A percentile compares a stretch with the other conserved stretches of the same genome.
phyloP scores from a whole-genome alignment of 345 rosid genomes.

The Gossypium raimondii region DNA sequence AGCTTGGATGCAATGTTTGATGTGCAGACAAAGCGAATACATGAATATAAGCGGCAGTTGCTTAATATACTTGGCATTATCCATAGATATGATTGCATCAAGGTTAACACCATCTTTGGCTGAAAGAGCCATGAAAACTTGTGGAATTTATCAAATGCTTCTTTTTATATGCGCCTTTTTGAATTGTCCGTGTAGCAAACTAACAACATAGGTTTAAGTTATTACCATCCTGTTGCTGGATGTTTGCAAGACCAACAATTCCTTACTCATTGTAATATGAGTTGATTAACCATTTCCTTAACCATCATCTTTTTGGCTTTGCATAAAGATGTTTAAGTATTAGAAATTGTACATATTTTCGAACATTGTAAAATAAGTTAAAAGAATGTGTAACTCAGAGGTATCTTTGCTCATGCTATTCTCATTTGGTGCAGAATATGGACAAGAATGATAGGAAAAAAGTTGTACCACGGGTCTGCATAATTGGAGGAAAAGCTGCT shows the following conservation, averaged over 20 bases:
- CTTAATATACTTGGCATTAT: constrained; percentile 45
- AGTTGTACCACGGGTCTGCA: constrained; percentile 51
- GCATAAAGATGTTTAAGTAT: neutral
- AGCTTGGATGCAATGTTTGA: constrained; percentile 47
- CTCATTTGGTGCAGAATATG: constrained; percentile 32
- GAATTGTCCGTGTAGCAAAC: neutral
- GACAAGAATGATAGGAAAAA: constrained; percentile 32
- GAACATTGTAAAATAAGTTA: neutral
- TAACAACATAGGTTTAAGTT: neutral
- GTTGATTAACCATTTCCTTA: constrained; percentile 1
- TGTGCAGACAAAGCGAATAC: constrained; percentile 45
- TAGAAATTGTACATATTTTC: neutral
- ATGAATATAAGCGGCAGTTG: constrained; percentile 46
- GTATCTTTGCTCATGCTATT: constrained; percentile 5
- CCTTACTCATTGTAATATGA: neutral
- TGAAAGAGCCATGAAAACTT: neutral
- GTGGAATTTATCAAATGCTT: constrained; percentile 10
- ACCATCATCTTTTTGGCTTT: neutral
- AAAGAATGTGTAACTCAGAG: neutral
- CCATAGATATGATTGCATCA: constrained; percentile 47
- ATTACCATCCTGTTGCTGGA: neutral
- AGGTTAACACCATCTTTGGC: constrained; percentile 27
- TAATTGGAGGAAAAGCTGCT: constrained; percentile 51
- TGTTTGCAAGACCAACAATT: neutral
- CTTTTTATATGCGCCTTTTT: neutral